Evolutionary conservation across 1,284 basidiomycete genomes (phyloP), one percentile per base, ranked within the genome.

Genomic region (Bjerkandera adusta): DNA sequence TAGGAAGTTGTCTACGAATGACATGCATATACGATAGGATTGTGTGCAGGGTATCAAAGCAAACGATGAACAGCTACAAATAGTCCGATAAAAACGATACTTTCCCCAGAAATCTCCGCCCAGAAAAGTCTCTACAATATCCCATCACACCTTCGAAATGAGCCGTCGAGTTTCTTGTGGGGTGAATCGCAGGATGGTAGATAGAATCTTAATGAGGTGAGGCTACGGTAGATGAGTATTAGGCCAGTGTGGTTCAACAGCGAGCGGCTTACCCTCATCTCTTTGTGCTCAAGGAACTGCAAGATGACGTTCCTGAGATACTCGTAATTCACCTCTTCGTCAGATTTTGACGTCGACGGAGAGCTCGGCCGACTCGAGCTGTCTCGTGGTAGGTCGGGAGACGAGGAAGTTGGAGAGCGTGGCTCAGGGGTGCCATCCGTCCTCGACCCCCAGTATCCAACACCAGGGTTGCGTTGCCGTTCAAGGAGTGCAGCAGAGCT

Each of bases 251-350:
- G n/a, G n/a, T 36, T 32, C 36, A 26, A 13, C 33, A 24, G 13
- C 15, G 37, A 21, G 21, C 15, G 5, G 68, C 83, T 63, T 54
- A 87, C 86, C 63, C 88, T 72, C 90, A 92, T 92, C 62, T 92
- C 88, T 59, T 89, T 89, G 67, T 92, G 84, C 63, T 93, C 90
- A 42, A 93, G 68, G 70, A 97, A 97, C 64, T 97, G 94, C 35
- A 97, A 63, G 43, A 97, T 91, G 26, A 97, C 89, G 66, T 97
- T 97, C 50, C 94, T 77, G 29, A 97, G 69, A 67, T 97, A 97
- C 68, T 97, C 94, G n/a, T 95, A 72, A 61, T 95, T 97, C 49
- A 97, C 78, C 52, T 95, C 92, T 59, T 95, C 92, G 21, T 92
- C 89, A n/a, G 77, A 75, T 38, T 70, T 69, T 3, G 61, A 47